These are phyloP conservation scores for Lodderomyces pseudojiufengensis DNA, from an alignment of 1,139 yeast species.

Conservation along the genomic window DNA sequence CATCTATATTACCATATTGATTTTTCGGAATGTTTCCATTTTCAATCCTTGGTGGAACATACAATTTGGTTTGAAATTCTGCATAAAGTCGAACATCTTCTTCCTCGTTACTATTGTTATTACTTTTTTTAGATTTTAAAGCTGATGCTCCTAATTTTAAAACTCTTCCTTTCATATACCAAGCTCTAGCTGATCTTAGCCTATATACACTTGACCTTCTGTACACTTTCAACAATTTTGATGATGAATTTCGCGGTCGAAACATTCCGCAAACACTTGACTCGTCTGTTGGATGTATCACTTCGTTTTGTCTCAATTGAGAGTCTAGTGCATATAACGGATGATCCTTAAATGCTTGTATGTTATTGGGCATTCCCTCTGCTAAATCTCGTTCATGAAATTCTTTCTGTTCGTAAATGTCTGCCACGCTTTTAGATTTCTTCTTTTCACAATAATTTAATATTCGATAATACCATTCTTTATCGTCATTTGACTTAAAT, in stretches of 20 bases:
- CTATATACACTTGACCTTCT: slow-evolving; percentile 60
- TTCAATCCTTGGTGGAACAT: slow-evolving; percentile 58
- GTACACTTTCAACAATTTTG: slow-evolving; percentile 54
- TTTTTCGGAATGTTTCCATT: slow-evolving; percentile 72
- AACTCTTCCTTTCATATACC: slow-evolving; percentile 82
- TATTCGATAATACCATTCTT: slow-evolving; percentile 57
- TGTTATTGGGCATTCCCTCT: slow-evolving; percentile 86
- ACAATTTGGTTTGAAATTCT: slow-evolving; percentile 70
- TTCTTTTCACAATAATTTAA: slow-evolving; percentile 31
- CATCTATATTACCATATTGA: slow-evolving; percentile 77
- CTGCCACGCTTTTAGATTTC: slow-evolving; percentile 42
- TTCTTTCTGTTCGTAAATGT: slow-evolving; percentile 67
- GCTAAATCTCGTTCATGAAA: slow-evolving; percentile 60
- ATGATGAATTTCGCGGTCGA: slow-evolving; percentile 32
- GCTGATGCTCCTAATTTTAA: slow-evolving; percentile 71
- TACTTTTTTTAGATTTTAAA: slow-evolving; percentile 37
- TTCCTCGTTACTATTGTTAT: slow-evolving; percentile 17
- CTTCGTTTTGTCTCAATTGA: slow-evolving; percentile 68
- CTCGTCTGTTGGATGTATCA: slow-evolving; percentile 63
- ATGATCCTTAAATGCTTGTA: slow-evolving; percentile 81
- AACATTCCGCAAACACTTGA: slow-evolving; percentile 64
- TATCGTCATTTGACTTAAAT: slow-evolving; percentile 52
- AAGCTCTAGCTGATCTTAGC: slow-evolving; percentile 72
- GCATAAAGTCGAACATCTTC: slow-evolving; percentile 62
- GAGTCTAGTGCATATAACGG: slow-evolving; percentile 82